Evolutionary conservation across 192 early-diverging fungal genomes (phyloP).

Genomic region (Gamsiella multidivaricata): DNA sequence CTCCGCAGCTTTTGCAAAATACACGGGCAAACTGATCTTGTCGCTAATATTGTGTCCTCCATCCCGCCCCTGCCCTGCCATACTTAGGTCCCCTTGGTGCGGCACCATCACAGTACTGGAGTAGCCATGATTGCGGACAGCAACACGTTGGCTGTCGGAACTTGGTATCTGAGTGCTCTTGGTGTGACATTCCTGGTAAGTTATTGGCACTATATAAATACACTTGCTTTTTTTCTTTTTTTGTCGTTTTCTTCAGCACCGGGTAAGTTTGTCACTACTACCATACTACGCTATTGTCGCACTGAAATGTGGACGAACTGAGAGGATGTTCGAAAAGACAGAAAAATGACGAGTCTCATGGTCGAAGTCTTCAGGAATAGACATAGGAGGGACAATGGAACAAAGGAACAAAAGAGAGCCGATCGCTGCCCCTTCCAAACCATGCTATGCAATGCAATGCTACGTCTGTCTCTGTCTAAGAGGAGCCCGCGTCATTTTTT

Average conservation of each 20-base stretch:
- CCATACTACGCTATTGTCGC: too few species aligned
- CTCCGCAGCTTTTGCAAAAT: too few species aligned
- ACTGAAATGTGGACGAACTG: too few species aligned
- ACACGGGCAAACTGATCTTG: background rate
- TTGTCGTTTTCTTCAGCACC: background rate
- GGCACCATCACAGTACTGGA: constrained; percentile 38
- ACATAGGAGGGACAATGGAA: constrained; percentile 5
- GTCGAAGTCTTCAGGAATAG: too few species aligned
- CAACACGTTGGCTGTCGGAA: constrained; percentile 47
- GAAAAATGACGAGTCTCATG: too few species aligned
- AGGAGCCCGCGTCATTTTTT: constrained; percentile 8
- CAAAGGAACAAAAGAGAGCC: constrained; percentile 9
- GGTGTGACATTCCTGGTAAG: constrained; percentile 36
- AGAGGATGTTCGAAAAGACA: too few species aligned
- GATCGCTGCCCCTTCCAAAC: background rate
- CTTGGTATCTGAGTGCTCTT: constrained; percentile 46
- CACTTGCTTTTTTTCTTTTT: background rate
- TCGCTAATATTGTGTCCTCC: background rate
- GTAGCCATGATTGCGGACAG: constrained; percentile 48
- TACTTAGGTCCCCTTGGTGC: constrained; percentile 42
- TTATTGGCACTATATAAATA: too few species aligned
- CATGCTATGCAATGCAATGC: background rate
- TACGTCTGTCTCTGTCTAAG: background rate
- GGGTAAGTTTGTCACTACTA: background rate
- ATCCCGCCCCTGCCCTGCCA: background rate